phyloP scores from a whole-genome alignment of 1,139 yeast genomes.

The Candida sp. region DNA sequence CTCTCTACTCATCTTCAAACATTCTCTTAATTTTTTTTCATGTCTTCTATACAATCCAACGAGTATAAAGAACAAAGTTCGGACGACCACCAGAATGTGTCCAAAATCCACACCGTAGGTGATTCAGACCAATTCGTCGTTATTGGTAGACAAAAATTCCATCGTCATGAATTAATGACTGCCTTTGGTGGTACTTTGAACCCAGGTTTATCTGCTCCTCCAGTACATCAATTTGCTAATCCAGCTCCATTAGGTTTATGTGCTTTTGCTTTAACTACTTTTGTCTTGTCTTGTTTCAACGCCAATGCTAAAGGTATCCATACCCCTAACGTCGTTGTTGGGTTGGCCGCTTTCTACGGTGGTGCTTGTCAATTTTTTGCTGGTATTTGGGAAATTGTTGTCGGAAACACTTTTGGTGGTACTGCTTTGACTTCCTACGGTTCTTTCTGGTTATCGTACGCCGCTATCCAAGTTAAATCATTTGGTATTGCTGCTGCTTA shows the following conservation, averaged over 20 bases:
- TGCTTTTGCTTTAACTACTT: constrained; percentile 50
- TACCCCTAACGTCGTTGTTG: constrained; percentile 38
- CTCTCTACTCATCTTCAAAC: too few species aligned
- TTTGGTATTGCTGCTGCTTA: constrained; percentile 57
- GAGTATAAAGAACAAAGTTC: constrained; percentile 1
- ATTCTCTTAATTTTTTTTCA: too few species aligned
- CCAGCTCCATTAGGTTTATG: constrained; percentile 62
- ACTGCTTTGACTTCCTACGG: constrained; percentile 70
- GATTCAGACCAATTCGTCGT: constrained; percentile 19
- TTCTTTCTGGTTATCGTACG: constrained; percentile 71
- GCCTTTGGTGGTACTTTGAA: constrained; percentile 39
- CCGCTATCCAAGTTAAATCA: constrained; percentile 51
- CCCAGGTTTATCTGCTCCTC: constrained; percentile 35
- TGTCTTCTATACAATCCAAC: constrained; percentile 3
- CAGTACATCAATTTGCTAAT: constrained; percentile 41
- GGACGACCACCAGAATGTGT: constrained; percentile 8
- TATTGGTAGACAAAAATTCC: constrained; percentile 31
- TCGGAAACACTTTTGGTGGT: constrained; percentile 65
- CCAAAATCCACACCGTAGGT: constrained; percentile 17
- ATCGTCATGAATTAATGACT: constrained; percentile 32
- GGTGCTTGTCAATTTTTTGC: constrained; percentile 64
- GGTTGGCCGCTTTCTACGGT: constrained; percentile 47
- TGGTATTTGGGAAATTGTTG: constrained; percentile 62
- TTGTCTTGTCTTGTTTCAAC: constrained; percentile 41
- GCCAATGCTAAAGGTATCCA: constrained; percentile 38